Conservation (phyloP, 805 yeast genomes). For the Lachancea waltii region DNA sequence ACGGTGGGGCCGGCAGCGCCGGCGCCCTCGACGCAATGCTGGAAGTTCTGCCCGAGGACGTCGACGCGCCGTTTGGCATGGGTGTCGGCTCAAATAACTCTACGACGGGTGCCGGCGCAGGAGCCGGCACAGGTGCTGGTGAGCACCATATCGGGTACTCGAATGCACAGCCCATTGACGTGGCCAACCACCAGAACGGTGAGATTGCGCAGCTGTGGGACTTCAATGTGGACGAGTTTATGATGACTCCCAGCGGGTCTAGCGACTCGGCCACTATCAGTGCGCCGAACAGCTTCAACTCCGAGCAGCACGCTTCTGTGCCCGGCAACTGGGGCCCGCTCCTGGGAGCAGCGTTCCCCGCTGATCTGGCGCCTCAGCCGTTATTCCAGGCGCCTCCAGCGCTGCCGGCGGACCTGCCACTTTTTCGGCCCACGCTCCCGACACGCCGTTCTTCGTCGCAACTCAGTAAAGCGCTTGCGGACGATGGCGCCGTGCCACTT, state of each 20-base stretch:
- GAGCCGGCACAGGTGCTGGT: neutral
- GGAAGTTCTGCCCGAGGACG: constrained; percentile 31
- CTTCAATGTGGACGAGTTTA: constrained; percentile 34
- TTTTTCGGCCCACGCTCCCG: constrained; percentile 9
- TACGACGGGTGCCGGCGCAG: neutral
- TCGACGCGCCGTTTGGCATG: constrained; percentile 12
- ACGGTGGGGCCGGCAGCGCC: constrained; percentile 3
- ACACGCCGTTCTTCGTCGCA: constrained; percentile 10
- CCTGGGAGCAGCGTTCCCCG: constrained; percentile 7
- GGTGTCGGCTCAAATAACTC: neutral
- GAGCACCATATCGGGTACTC: neutral
- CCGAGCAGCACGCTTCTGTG: constrained; percentile 13
- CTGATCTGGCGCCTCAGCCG: constrained; percentile 3
- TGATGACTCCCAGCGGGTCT: constrained; percentile 31
- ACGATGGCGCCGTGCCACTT: constrained; percentile 18
- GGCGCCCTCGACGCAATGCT: constrained; percentile 29
- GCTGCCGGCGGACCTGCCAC: constrained; percentile 1
- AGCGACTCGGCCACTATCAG: constrained; percentile 33
- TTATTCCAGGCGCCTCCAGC: constrained; percentile 3
- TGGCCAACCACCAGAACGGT: constrained; percentile 31
- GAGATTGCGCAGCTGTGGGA: constrained; percentile 38
- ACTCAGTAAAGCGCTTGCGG: constrained; percentile 10
- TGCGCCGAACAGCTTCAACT: constrained; percentile 32
- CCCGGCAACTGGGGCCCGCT: constrained; percentile 8
- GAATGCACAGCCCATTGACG: constrained; percentile 23